A percentile compares a stretch with the other conserved stretches of the same genome.
Evolutionary conservation across 352 stramenopile genomes (phyloP).

Genomic region (Phytophthora sansomeana): DNA sequence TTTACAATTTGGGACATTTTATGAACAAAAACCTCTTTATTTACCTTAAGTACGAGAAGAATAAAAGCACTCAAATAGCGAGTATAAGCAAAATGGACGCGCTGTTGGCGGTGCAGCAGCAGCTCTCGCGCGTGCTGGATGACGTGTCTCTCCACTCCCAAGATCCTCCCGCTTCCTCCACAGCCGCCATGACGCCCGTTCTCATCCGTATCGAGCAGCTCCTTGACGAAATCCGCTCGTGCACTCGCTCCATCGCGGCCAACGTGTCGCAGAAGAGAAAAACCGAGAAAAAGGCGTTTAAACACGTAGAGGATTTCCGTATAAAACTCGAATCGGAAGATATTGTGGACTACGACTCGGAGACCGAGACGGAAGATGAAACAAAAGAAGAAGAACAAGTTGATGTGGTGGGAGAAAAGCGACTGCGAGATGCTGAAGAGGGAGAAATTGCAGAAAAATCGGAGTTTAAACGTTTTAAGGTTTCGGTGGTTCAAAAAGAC

Average conservation of each 20-base stretch:
- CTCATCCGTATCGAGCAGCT: constrained; percentile 26
- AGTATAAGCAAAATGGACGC: not conserved
- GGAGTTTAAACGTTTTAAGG: not conserved
- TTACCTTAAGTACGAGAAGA: too few relatives aligned
- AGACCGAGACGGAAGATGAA: constrained; percentile 23
- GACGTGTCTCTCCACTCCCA: not conserved
- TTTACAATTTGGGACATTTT: not conserved
- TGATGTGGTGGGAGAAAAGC: constrained; percentile 2
- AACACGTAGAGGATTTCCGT: constrained; percentile 2
- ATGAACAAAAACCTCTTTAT: too few relatives aligned
- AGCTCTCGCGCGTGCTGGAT: constrained; percentile 1
- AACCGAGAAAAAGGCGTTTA: not conserved
- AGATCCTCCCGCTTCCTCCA: not conserved
- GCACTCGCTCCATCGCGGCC: constrained; percentile 5
- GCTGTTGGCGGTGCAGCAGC: not conserved
- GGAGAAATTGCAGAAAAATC: constrained; percentile 6
- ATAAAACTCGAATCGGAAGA: constrained; percentile 17
- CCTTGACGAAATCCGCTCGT: constrained; percentile 17
- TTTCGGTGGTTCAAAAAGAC: not conserved
- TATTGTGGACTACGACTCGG: constrained; percentile 11
- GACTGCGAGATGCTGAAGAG: constrained; percentile 1
- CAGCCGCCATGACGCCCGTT: constrained; percentile 2
- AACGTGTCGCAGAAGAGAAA: not conserved
- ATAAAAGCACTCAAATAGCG: too few relatives aligned
- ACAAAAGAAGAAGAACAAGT: not conserved